These are phyloP conservation scores for Poronia punctata DNA, from an alignment of 495 filamentous ascomycete genomes.

Conservation along the genomic window DNA sequence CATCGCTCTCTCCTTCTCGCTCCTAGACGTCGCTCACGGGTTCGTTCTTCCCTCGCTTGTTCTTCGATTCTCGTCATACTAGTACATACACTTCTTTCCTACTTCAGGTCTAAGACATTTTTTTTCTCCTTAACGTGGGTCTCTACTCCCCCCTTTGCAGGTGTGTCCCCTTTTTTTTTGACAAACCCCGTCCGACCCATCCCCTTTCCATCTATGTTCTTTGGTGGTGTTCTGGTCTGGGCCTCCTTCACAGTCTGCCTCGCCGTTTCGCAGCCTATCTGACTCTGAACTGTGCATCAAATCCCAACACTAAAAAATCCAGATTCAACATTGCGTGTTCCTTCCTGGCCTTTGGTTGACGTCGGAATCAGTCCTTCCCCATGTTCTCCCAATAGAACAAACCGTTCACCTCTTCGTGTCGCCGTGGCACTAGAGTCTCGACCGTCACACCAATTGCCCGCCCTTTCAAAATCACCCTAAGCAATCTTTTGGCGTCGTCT, in stretches of 20 bases:
- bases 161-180: constrained; percentile 18
- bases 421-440: constrained; percentile 18
- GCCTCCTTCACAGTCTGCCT: constrained; percentile 6
- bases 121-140: constrained; percentile 27
- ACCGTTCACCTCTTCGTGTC: constrained; percentile 18
- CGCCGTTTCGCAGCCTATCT: constrained; percentile 9
- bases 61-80: constrained; percentile 23
- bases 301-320: constrained; percentile 14
- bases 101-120: constrained; percentile 19
- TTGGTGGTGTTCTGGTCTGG: constrained; percentile 8
- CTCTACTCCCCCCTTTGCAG: constrained; percentile 16
- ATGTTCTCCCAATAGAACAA: constrained; percentile 21
- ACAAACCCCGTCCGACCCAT: constrained; percentile 9
- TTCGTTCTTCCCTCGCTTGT: constrained; percentile 22
- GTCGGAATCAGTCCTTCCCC: constrained; percentile 22
- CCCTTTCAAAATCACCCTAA: constrained; percentile 18
- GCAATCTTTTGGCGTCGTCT: constrained; percentile 25
- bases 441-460: constrained; percentile 11
- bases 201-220: constrained; percentile 16
- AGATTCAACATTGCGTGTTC: constrained; percentile 11
- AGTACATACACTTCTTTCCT: constrained; percentile 30
- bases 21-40: constrained; percentile 21
- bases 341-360: constrained; percentile 19
- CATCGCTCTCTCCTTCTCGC: constrained; percentile 35
- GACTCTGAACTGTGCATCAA: constrained; percentile 5